Evolutionary conservation across 2,329 filamentous ascomycete genomes (phyloP).

Genomic region (Cladorrhinum sp.): DNA sequence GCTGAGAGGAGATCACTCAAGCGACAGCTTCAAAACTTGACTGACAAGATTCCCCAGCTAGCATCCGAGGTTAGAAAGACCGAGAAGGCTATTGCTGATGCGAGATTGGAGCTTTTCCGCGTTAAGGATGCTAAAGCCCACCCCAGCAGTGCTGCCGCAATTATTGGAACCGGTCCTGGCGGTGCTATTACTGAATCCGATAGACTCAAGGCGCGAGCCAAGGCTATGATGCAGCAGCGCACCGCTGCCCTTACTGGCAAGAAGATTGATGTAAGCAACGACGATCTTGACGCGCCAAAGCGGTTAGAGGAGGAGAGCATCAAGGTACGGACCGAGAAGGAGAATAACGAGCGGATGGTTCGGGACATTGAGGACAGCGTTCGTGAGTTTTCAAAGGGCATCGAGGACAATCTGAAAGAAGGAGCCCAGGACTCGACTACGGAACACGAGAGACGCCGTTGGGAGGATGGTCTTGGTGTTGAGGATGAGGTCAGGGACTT

Average conservation of each 20-base stretch:
- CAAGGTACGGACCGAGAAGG: slow-evolving; percentile 76
- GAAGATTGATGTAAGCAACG: slow-evolving; percentile 65
- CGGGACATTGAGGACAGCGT: slow-evolving; percentile 96
- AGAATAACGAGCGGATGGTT: slow-evolving; percentile 95
- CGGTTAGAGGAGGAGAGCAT: slow-evolving; percentile 86
- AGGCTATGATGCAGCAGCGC: slow-evolving; percentile 98
- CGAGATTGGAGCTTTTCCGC: slow-evolving; percentile 87
- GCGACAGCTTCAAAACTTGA: slow-evolving; percentile 82
- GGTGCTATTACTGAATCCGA: slow-evolving; percentile 90
- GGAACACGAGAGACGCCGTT: slow-evolving; percentile 87
- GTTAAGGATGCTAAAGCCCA: slow-evolving; percentile 90
- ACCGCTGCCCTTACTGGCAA: slow-evolving; percentile 88
- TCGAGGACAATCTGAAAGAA: slow-evolving; percentile 86
- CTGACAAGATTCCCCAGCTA: slow-evolving; percentile 85
- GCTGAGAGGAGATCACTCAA: slow-evolving; percentile 83
- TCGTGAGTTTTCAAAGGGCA: slow-evolving; percentile 75
- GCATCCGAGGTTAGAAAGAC: slow-evolving; percentile 88
- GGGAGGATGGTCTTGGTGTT: slow-evolving; percentile 94
- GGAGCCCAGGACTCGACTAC: slow-evolving; percentile 70
- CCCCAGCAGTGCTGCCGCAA: slow-evolving; percentile 72
- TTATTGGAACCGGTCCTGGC: slow-evolving; percentile 90
- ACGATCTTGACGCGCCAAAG: slow-evolving; percentile 76
- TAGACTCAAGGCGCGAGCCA: slow-evolving; percentile 88
- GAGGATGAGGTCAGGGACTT: slow-evolving; percentile 97
- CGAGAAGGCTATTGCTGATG: slow-evolving; percentile 89